These are phyloP conservation scores for Botryotinia narcissicola DNA, from an alignment of 2,329 filamentous ascomycete species.

Conservation along the genomic window DNA sequence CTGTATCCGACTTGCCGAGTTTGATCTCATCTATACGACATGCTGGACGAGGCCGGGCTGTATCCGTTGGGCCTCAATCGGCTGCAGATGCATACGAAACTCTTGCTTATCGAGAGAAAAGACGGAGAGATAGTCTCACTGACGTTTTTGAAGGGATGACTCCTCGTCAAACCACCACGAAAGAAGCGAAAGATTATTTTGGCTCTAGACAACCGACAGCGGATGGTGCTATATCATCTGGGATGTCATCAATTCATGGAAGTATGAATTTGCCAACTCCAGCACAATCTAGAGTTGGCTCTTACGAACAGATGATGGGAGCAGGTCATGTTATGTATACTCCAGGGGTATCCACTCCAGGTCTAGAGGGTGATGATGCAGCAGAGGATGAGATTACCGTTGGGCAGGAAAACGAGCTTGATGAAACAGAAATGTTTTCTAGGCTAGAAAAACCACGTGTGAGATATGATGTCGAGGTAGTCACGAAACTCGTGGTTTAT, in stretches of 20 bases:
- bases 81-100: slow-evolving; percentile 96
- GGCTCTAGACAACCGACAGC: slow-evolving; percentile 21
- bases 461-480: slow-evolving; percentile 96
- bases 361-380: slow-evolving; percentile 40
- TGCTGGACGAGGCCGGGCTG: slow-evolving; percentile 71
- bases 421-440: slow-evolving; percentile 79
- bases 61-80: slow-evolving; percentile 91
- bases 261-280: slow-evolving; percentile 48
- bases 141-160: slow-evolving; percentile 25
- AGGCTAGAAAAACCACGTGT: slow-evolving; percentile 82
- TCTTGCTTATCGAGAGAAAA: slow-evolving; percentile 80
- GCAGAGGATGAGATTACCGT: slow-evolving; percentile 40
- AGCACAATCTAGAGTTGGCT: slow-evolving; percentile 49
- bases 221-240: slow-evolving; percentile 33
- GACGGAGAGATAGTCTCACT: slow-evolving; percentile 55
- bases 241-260: slow-evolving; percentile 43
- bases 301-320: slow-evolving; percentile 74
- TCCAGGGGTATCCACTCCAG: slow-evolving; percentile 37
- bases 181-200: slow-evolving; percentile 25
- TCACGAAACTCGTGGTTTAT: slow-evolving; percentile 95
- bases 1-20: slow-evolving; percentile 80
- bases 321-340: slow-evolving; percentile 50
- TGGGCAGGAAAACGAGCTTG: slow-evolving; percentile 50
- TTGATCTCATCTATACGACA: slow-evolving; percentile 80
- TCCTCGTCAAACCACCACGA: slow-evolving; percentile 21